phyloP scores from a whole-genome alignment of 139 green algal genomes.

The Picochlorum sp. region DNA sequence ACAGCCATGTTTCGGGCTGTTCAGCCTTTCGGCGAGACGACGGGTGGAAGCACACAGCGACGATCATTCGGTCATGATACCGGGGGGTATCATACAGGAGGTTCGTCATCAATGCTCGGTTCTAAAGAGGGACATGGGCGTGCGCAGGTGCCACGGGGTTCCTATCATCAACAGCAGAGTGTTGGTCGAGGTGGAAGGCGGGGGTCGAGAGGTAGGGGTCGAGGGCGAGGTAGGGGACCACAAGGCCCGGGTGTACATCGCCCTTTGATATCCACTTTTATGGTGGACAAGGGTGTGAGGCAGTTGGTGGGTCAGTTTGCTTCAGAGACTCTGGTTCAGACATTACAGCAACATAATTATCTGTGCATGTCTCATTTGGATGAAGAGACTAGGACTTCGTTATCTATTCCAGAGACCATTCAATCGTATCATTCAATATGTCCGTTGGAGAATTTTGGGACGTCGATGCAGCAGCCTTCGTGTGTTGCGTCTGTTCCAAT shows the following conservation, averaged over 20 bases:
- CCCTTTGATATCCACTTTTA: constrained; percentile 15
- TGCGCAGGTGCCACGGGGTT: background rate
- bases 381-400: constrained; percentile 21
- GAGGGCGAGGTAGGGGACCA: constrained; percentile 8
- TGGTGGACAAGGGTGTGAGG: constrained; percentile 21
- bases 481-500: constrained; percentile 30
- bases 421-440: constrained; percentile 73
- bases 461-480: constrained; percentile 10
- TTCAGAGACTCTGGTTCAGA: constrained; percentile 52
- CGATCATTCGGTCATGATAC: background rate
- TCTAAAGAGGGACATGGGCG: no score
- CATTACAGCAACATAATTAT: constrained; percentile 63
- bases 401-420: constrained; percentile 51
- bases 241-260: constrained; percentile 2
- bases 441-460: constrained; percentile 30
- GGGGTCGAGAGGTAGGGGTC: background rate
- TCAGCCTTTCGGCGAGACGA: constrained; percentile 4
- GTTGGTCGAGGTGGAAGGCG: constrained; percentile 1
- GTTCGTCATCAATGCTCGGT: no score
- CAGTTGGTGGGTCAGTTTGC: constrained; percentile 45
- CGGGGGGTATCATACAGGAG: background rate
- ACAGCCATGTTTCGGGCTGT: constrained; percentile 21
- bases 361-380: constrained; percentile 20
- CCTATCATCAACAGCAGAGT: background rate
- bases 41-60: background rate